Conservation (phyloP, 306 rosid species). For the Amphicarpaea edgeworthii region DNA sequence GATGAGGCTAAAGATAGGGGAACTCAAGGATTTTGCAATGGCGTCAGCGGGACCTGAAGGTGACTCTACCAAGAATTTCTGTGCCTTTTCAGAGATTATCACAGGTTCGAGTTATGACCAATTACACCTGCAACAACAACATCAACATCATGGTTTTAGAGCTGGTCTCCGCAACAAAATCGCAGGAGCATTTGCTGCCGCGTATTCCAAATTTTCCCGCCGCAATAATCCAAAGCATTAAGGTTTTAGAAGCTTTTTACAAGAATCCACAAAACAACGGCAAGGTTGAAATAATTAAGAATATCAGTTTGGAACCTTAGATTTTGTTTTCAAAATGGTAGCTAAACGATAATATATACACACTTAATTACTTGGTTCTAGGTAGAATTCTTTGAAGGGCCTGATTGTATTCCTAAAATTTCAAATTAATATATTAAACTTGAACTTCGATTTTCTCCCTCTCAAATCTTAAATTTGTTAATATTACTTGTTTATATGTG, state of each 20-base stretch:
- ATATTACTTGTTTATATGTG: background rate
- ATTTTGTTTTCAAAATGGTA: background rate
- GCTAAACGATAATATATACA: background rate
- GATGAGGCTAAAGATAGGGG: conserved; percentile 52
- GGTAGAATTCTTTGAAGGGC: background rate
- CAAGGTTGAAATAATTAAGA: background rate
- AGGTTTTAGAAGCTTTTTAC: background rate
- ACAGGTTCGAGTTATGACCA: background rate
- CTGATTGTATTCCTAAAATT: background rate
- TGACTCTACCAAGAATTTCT: conserved; percentile 55
- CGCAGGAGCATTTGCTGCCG: conserved; percentile 1
- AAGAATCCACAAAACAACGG: background rate
- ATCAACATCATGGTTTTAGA: background rate
- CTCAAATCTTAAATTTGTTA: background rate
- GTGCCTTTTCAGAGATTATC: conserved; percentile 45
- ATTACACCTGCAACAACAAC: background rate
- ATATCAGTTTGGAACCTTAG: background rate
- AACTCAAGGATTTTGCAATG: conserved; percentile 43
- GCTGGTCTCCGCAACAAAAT: background rate
- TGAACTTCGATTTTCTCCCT: background rate
- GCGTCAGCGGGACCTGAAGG: conserved; percentile 50
- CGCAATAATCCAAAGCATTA: background rate
- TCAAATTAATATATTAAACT: background rate
- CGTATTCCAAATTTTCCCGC: background rate
- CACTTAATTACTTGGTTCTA: background rate